Evolutionary conservation across 2,329 filamentous ascomycete species (phyloP).

Genomic region (Dryadomyces quercivorus): DNA sequence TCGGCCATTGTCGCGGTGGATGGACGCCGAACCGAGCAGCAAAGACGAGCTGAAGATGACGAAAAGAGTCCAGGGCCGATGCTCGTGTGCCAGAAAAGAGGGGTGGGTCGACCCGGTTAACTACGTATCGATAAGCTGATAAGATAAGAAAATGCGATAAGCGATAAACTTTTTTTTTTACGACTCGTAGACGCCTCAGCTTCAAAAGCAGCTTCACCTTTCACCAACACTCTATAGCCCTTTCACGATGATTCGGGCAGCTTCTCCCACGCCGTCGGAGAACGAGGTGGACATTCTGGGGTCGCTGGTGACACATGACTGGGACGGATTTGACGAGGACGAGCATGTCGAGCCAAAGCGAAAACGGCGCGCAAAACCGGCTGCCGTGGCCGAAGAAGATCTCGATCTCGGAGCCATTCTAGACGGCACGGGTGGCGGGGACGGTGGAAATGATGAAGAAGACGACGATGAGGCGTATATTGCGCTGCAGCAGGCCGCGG

Average conservation of each 20-base stretch:
- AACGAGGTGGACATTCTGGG: conserved; percentile 83
- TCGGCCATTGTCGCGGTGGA: conserved; percentile 8
- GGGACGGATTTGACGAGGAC: conserved; percentile 25
- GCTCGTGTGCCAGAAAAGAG: background rate
- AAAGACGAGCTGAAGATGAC: background rate
- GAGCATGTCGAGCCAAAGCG: conserved; percentile 23
- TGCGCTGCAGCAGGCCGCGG: conserved; percentile 71
- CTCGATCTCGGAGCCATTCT: conserved; percentile 51
- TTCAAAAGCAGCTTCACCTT: background rate
- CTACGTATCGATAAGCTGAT: background rate
- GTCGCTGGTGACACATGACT: conserved; percentile 52
- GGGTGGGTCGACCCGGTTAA: background rate
- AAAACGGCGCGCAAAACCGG: conserved; percentile 9
- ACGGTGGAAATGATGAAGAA: conserved; percentile 33
- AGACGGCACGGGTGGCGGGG: conserved; percentile 37
- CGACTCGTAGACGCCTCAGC: background rate
- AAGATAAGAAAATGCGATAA: conserved; percentile 1
- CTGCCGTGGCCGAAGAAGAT: conserved; percentile 26
- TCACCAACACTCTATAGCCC: background rate
- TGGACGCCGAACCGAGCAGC: no score
- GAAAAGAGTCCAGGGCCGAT: background rate
- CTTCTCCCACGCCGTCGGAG: conserved; percentile 77
- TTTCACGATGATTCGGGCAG: conserved; percentile 57
- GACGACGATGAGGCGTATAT: conserved; percentile 83
- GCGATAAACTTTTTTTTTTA: background rate